Percentiles rank a stretch among this genome's conserved stretches.
Conservation (phyloP, 805 yeast genomes). For the Yamadazyma kitorensis region DNA sequence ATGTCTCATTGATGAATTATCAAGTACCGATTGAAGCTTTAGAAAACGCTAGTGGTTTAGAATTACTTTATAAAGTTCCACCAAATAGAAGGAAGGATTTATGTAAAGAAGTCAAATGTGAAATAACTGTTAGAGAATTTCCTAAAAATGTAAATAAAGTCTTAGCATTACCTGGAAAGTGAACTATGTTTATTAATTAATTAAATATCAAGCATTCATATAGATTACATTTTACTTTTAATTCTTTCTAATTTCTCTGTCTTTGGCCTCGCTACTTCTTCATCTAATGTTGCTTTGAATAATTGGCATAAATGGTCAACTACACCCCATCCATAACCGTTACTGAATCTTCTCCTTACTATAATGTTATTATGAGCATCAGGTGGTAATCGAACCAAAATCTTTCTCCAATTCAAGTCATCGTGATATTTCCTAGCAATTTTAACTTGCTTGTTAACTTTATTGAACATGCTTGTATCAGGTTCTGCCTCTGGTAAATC, state of each 20-base stretch:
- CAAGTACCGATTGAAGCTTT: constrained; percentile 88
- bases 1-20: constrained; percentile 66
- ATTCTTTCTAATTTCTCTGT: constrained; percentile 8
- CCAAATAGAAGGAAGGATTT: constrained; percentile 53
- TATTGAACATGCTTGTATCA: constrained; percentile 17
- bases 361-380: constrained; percentile 47
- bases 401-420: constrained; percentile 42
- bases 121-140: constrained; percentile 79
- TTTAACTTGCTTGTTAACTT: constrained; percentile 36
- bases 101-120: constrained; percentile 80
- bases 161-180: constrained; percentile 14
- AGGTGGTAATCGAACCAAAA: constrained; percentile 41
- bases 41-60: constrained; percentile 84
- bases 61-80: constrained; percentile 70
- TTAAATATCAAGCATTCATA: too few relatives aligned
- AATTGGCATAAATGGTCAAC: constrained; percentile 36
- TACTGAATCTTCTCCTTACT: constrained; percentile 41
- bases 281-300: constrained; percentile 8
- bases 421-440: constrained; percentile 42
- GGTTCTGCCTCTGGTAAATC: constrained; percentile 21
- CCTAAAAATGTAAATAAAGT: constrained; percentile 36
- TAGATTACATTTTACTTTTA: background rate
- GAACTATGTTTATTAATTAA: background rate
- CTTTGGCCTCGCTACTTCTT: background rate
- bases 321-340: constrained; percentile 49